phyloP scores from a whole-genome alignment of 2,329 filamentous ascomycete species.

The Pezicula neosporulosa region DNA sequence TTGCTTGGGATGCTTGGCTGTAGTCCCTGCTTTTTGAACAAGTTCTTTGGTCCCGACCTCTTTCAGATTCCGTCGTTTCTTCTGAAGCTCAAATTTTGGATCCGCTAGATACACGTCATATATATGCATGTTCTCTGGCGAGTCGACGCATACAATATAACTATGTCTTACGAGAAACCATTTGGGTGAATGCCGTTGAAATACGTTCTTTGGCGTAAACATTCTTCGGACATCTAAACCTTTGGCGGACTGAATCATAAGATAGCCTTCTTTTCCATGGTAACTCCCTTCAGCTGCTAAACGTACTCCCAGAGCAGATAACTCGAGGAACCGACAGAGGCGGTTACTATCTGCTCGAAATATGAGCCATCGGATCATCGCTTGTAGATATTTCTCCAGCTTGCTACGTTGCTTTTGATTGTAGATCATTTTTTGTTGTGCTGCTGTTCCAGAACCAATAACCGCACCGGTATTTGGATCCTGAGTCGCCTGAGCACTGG shows the following conservation, averaged over 20 bases:
- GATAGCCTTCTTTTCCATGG: slow-evolving; percentile 93
- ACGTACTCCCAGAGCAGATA: slow-evolving; percentile 90
- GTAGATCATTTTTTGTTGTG: slow-evolving; percentile 44
- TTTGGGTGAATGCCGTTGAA: slow-evolving; percentile 81
- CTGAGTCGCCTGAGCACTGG: slow-evolving; percentile 37
- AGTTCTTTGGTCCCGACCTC: slow-evolving; percentile 56
- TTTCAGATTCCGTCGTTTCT: slow-evolving; percentile 60
- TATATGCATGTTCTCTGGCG: slow-evolving; percentile 96
- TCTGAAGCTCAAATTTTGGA: slow-evolving; percentile 76
- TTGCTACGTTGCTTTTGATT: slow-evolving; percentile 80
- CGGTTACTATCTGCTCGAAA: slow-evolving; percentile 95
- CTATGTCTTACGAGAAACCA: slow-evolving; percentile 99
- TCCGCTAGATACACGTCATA: slow-evolving; percentile 99
- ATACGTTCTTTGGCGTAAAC: slow-evolving; percentile 73
- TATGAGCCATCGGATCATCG: slow-evolving; percentile 95
- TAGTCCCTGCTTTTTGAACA: slow-evolving; percentile 36
- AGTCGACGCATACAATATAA: slow-evolving; percentile 97
- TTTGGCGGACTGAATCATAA: slow-evolving; percentile 89
- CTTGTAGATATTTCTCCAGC: slow-evolving; percentile 85
- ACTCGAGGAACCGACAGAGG: slow-evolving; percentile 90
- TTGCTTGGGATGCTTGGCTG: slow-evolving; percentile 49
- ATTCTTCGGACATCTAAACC: slow-evolving; percentile 83
- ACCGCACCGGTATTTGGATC: slow-evolving; percentile 13
- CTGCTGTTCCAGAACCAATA: slow-evolving; percentile 42
- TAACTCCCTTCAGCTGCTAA: slow-evolving; percentile 94